phyloP scores from a whole-genome alignment of 2,329 filamentous ascomycete genomes.

The Calonectria hawksworthii region DNA sequence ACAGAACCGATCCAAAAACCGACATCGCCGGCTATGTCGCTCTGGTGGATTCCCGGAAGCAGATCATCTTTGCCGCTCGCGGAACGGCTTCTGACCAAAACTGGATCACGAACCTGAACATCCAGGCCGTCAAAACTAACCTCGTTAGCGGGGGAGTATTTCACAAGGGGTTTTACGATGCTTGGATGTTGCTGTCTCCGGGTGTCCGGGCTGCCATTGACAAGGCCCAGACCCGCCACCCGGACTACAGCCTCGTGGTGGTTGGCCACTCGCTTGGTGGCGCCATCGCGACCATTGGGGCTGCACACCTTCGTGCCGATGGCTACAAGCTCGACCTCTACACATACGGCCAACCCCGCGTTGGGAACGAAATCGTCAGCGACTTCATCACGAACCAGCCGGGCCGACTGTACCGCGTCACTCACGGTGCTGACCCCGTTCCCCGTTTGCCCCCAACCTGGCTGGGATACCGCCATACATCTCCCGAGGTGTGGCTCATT shows the following conservation, averaged over 20 bases:
- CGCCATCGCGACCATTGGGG: constrained; percentile 73
- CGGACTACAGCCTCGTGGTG: constrained; percentile 67
- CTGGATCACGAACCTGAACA: constrained; percentile 67
- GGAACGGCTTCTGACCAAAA: constrained; percentile 72
- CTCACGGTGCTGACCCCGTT: constrained; percentile 76
- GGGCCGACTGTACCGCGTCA: constrained; percentile 72
- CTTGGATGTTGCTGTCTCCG: constrained; percentile 68
- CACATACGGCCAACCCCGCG: constrained; percentile 76
- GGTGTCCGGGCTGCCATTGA: constrained; percentile 59
- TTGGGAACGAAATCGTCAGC: constrained; percentile 71
- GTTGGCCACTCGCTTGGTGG: constrained; percentile 79
- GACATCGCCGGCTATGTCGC: constrained; percentile 66
- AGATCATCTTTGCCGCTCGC: constrained; percentile 72
- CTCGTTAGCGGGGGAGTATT: constrained; percentile 60
- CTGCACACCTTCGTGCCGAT: constrained; percentile 65
- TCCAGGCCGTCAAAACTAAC: constrained; percentile 47
- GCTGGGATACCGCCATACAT: constrained; percentile 74
- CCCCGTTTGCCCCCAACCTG: constrained; percentile 74
- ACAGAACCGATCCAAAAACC: constrained; percentile 49
- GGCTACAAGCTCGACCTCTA: constrained; percentile 68
- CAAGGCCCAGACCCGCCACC: constrained; percentile 59
- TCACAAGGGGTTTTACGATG: constrained; percentile 69
- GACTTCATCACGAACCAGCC: constrained; percentile 66
- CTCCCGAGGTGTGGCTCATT: constrained; percentile 73
- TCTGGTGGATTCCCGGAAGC: constrained; percentile 60